These are phyloP conservation scores for Tetragonia tetragonoides DNA, from an alignment of 148 eudicot genomes.

Conservation along the genomic window DNA sequence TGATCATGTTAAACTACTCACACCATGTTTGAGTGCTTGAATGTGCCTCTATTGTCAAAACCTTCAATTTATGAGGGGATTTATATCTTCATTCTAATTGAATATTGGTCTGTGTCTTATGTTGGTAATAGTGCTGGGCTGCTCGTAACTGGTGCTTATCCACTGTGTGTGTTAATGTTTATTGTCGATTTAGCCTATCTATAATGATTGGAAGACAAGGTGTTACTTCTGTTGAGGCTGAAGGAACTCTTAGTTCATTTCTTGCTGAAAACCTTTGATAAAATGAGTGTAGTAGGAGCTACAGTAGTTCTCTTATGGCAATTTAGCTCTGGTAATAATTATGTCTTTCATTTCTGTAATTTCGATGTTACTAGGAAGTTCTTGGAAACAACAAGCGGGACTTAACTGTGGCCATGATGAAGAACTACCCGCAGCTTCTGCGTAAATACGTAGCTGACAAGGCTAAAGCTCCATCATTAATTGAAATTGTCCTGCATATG, in stretches of 20 bases:
- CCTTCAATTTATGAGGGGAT: background rate
- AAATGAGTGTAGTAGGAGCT: background rate
- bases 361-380: constrained; percentile 52
- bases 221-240: background rate
- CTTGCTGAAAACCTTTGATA: background rate
- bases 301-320: background rate
- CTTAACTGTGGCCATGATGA: constrained; percentile 80
- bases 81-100: background rate
- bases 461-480: constrained; percentile 71
- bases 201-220: background rate
- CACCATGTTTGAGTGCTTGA: background rate
- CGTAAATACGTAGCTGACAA: constrained; percentile 87
- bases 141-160: background rate
- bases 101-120: background rate
- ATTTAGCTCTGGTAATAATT: background rate
- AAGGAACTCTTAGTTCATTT: background rate
- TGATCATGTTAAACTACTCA: background rate
- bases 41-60: background rate
- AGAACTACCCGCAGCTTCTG: constrained; percentile 73
- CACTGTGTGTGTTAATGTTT: background rate
- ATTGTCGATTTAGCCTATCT: background rate
- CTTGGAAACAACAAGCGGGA: constrained; percentile 62
- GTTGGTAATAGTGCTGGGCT: background rate
- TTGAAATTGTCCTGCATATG: constrained; percentile 67
- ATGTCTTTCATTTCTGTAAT: constrained; percentile 5